phyloP scores from a whole-genome alignment of 805 yeast genomes.

The Brettanomyces sp. region DNA sequence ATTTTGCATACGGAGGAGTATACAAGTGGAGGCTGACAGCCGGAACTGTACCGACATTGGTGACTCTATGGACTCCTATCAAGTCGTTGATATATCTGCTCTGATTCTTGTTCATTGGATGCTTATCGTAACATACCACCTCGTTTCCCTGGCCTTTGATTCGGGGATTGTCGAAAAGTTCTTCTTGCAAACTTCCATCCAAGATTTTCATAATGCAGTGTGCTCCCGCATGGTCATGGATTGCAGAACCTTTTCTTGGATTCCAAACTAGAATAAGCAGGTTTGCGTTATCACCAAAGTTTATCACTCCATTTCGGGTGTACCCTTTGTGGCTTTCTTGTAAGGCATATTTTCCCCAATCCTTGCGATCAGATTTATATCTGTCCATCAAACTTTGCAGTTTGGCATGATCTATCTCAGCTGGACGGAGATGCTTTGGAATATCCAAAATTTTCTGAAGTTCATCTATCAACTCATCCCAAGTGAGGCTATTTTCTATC shows the following conservation, averaged over 20 bases:
- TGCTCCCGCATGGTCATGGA: constrained; percentile 71
- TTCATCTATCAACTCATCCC: constrained; percentile 24
- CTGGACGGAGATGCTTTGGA: constrained; percentile 20
- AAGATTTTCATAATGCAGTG: constrained; percentile 69
- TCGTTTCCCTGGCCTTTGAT: constrained; percentile 5
- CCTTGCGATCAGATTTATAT: constrained; percentile 38
- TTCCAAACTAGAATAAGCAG: constrained; percentile 61
- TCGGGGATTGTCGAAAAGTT: constrained; percentile 42
- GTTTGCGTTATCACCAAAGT: constrained; percentile 64
- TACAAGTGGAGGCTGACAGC: constrained; percentile 64
- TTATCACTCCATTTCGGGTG: constrained; percentile 65
- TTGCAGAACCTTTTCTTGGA: constrained; percentile 52
- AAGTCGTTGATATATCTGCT: constrained; percentile 60
- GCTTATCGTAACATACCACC: constrained; percentile 2
- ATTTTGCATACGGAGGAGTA: constrained; percentile 68
- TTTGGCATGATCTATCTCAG: constrained; percentile 43
- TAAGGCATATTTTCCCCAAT: constrained; percentile 54
- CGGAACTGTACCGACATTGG: constrained; percentile 33
- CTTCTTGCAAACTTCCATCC: constrained; percentile 49
- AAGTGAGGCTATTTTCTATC: constrained; percentile 5
- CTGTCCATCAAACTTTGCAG: constrained; percentile 36
- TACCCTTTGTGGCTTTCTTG: constrained; percentile 42
- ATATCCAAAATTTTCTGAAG: constrained; percentile 27
- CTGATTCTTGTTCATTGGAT: constrained; percentile 27
- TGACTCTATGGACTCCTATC: constrained; percentile 58